Evolutionary conservation across 805 yeast genomes (phyloP).

Genomic region (Clavispora fructus): DNA sequence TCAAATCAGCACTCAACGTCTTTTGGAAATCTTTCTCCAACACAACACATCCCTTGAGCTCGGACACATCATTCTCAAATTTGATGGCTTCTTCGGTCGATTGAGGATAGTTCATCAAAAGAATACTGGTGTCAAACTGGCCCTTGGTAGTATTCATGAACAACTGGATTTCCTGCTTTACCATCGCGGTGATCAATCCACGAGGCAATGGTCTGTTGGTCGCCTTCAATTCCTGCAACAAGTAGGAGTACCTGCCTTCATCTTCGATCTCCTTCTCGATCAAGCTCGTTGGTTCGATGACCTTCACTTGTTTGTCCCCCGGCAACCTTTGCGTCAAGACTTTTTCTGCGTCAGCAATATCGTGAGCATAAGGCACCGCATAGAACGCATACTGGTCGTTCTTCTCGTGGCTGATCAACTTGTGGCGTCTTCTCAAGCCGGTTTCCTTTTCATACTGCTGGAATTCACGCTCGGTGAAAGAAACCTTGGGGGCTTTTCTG

Average conservation of each 20-base stretch:
- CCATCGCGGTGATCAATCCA: conserved; percentile 49
- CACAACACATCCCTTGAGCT: conserved; percentile 38
- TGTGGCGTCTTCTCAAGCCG: conserved; percentile 47
- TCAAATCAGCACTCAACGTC: conserved; percentile 13
- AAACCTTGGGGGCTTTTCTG: conserved; percentile 29
- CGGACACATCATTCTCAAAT: conserved; percentile 66
- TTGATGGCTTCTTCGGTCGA: conserved; percentile 61
- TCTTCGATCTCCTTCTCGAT: conserved; percentile 42
- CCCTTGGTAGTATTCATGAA: conserved; percentile 33
- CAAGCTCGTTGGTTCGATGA: conserved; percentile 49
- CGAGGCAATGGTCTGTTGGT: conserved; percentile 27
- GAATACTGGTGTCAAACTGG: conserved; percentile 40
- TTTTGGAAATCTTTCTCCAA: conserved; percentile 25
- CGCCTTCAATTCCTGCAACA: conserved; percentile 42
- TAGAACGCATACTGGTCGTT: conserved; percentile 38
- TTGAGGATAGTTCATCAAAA: conserved; percentile 56
- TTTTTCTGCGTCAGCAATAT: conserved; percentile 10
- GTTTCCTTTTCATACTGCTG: conserved; percentile 42
- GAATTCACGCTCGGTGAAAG: conserved; percentile 47
- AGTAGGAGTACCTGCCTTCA: conserved; percentile 45
- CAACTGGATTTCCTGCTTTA: conserved; percentile 33
- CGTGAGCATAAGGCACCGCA: conserved; percentile 31
- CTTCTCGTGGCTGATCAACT: conserved; percentile 34
- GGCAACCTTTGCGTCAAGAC: conserved; percentile 9
- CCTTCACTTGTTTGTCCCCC: conserved; percentile 22